These are phyloP conservation scores for Onygena corvina DNA, from an alignment of 2,329 filamentous ascomycete species.

Conservation along the genomic window DNA sequence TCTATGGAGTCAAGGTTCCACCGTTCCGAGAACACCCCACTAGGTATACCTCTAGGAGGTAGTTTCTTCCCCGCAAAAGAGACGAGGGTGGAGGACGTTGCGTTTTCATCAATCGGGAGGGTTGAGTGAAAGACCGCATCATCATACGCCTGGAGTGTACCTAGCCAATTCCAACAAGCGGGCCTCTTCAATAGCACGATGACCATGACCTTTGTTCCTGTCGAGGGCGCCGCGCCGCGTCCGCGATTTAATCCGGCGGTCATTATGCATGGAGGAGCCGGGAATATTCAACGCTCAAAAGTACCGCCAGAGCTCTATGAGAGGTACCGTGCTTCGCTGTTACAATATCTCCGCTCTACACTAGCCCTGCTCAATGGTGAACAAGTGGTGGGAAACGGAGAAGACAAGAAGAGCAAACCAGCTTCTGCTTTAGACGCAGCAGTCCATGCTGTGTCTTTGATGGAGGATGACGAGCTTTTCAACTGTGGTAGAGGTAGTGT, in stretches of 20 bases:
- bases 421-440: constrained; percentile 59
- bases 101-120: too few species aligned
- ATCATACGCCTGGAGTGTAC: too few species aligned
- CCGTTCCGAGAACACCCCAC: too few species aligned
- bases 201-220: not conserved
- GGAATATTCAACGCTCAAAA: constrained; percentile 51
- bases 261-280: constrained; percentile 63
- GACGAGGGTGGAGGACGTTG: too few species aligned
- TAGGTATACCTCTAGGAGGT: too few species aligned
- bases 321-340: constrained; percentile 48
- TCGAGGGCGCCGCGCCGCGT: not conserved
- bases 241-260: constrained; percentile 42
- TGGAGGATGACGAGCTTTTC: constrained; percentile 73
- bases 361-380: constrained; percentile 27
- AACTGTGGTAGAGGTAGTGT: constrained; percentile 76
- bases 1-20: too few species aligned
- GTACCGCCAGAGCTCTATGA: constrained; percentile 48
- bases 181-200: not conserved
- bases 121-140: too few species aligned
- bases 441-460: constrained; percentile 58
- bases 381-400: not conserved
- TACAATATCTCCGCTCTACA: constrained; percentile 46
- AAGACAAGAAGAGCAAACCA: not conserved
- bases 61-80: too few species aligned
- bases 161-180: too few species aligned